Evolutionary conservation across 2,329 filamentous ascomycete genomes (phyloP).

Genomic region (Ceratocystis eucalypticola): DNA sequence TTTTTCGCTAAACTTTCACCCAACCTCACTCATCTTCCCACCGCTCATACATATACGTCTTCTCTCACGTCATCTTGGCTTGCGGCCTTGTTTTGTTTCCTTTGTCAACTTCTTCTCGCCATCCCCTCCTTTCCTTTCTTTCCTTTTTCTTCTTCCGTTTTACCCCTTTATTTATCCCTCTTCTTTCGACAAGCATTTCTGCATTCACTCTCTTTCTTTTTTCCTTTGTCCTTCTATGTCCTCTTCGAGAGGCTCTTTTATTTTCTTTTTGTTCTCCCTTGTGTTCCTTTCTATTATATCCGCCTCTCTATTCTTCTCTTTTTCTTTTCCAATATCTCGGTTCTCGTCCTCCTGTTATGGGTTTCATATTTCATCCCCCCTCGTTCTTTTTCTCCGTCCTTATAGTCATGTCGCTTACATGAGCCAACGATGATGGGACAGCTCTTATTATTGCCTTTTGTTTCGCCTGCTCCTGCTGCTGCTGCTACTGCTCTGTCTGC

Average conservation of each 20-base stretch:
- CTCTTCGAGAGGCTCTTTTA: neutral
- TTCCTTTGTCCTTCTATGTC: neutral
- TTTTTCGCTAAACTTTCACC: neutral
- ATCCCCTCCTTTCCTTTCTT: neutral
- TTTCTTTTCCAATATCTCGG: neutral
- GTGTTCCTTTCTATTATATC: conserved; percentile 1
- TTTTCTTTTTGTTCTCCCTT: neutral
- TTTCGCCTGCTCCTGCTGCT: too few species aligned
- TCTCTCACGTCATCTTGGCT: neutral
- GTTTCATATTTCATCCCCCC: neutral
- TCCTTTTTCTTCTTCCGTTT: neutral
- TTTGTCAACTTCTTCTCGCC: neutral
- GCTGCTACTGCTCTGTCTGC: too few species aligned
- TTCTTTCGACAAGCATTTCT: neutral
- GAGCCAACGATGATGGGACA: conserved; percentile 12
- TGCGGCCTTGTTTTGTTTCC: neutral
- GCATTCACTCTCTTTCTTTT: neutral
- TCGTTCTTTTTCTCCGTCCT: neutral
- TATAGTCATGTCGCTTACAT: conserved; percentile 13
- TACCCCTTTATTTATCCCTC: neutral
- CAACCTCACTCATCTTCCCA: neutral
- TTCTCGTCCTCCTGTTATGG: neutral
- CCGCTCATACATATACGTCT: neutral
- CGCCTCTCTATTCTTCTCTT: neutral
- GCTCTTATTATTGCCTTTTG: neutral